Evolutionary conservation across 352 stramenopile genomes (phyloP).

Genomic region (Phytophthora melonis): DNA sequence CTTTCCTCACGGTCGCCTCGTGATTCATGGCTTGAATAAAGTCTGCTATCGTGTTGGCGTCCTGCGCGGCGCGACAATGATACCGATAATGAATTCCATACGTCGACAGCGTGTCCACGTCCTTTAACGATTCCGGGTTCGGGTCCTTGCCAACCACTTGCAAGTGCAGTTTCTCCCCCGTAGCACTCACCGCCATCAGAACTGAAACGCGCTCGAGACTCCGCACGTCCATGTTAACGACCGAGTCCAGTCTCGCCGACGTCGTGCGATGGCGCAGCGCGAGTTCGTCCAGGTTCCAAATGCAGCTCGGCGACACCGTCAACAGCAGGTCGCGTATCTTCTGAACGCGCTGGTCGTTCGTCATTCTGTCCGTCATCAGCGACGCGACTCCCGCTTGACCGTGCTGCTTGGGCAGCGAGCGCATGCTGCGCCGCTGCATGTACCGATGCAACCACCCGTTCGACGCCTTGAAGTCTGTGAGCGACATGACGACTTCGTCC

Average conservation of each 20-base stretch:
- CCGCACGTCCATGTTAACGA: conserved; percentile 58
- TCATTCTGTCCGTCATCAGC: conserved; percentile 25
- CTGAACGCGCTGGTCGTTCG: conserved; percentile 53
- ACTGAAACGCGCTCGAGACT: conserved; percentile 65
- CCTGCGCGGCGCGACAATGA: conserved; percentile 57
- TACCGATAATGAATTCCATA: conserved; percentile 59
- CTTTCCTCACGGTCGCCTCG: conserved; percentile 61
- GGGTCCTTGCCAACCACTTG: conserved; percentile 65
- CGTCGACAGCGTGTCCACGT: conserved; percentile 42
- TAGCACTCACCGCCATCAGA: conserved; percentile 62
- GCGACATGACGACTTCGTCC: conserved; percentile 79
- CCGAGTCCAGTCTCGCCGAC: conserved; percentile 40
- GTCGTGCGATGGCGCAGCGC: conserved; percentile 59
- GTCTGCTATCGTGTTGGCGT: conserved; percentile 59
- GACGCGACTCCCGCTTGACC: conserved; percentile 17
- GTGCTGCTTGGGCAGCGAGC: conserved; percentile 63
- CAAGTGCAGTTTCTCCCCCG: conserved; percentile 70
- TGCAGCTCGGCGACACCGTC: conserved; percentile 58
- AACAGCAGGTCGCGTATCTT: conserved; percentile 62
- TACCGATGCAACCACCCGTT: conserved; percentile 87
- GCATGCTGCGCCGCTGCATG: conserved; percentile 76
- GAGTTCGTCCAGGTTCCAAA: conserved; percentile 80
- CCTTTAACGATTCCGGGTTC: conserved; percentile 47
- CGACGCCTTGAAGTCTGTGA: conserved; percentile 86
- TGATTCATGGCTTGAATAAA: conserved; percentile 71